phyloP scores from a whole-genome alignment of 2,329 filamentous ascomycete genomes.

The Microdochium trichocladiopsis region DNA sequence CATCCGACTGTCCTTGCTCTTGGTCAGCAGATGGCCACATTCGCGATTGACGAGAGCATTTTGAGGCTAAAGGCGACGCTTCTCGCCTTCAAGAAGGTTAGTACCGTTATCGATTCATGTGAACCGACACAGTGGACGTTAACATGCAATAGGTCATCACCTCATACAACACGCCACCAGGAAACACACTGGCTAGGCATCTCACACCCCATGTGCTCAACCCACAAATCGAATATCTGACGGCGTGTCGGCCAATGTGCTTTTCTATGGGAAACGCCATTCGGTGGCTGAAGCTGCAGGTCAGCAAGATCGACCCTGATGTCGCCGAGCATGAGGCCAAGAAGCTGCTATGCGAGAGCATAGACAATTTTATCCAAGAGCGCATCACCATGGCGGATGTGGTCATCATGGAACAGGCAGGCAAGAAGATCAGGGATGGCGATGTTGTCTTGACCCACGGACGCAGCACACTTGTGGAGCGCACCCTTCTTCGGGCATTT shows the following conservation, averaged over 20 bases:
- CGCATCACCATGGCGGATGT: constrained; percentile 82
- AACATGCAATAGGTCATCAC: constrained; percentile 63
- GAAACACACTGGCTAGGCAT: constrained; percentile 81
- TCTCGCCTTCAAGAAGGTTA: constrained; percentile 78
- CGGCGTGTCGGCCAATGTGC: constrained; percentile 88
- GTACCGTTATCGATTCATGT: constrained; percentile 1
- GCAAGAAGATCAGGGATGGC: constrained; percentile 67
- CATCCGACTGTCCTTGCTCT: constrained; percentile 80
- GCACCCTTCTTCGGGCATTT: constrained; percentile 69
- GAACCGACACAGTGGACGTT: constrained; percentile 5
- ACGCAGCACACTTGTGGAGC: constrained; percentile 78
- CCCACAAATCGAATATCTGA: constrained; percentile 91
- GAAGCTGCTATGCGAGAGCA: constrained; percentile 66
- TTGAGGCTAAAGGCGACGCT: constrained; percentile 82
- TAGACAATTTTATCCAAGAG: constrained; percentile 86
- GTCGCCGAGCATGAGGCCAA: constrained; percentile 78
- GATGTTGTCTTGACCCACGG: constrained; percentile 84
- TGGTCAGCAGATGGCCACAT: constrained; percentile 85
- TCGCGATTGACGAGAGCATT: constrained; percentile 83
- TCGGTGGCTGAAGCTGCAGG: constrained; percentile 85
- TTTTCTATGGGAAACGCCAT: constrained; percentile 98
- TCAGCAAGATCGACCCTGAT: constrained; percentile 80
- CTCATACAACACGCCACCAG: constrained; percentile 82
- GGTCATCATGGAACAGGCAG: constrained; percentile 73
- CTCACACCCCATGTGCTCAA: constrained; percentile 86